phyloP scores from a whole-genome alignment of 305 asterid genomes.

The Solanum hybrid region DNA sequence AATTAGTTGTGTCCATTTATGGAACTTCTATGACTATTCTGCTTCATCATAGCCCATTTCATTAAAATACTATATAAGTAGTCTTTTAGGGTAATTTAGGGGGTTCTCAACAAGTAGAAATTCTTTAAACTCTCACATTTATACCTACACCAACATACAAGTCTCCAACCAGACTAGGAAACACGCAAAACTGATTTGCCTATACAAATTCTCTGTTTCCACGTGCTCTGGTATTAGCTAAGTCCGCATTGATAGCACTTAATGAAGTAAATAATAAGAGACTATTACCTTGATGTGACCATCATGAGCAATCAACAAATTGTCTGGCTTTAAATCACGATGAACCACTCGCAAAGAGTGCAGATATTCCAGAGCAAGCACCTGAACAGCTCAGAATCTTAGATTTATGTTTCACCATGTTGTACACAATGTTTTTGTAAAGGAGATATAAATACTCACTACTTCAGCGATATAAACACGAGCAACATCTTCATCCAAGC shows the following conservation, averaged over 20 bases:
- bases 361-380: slow-evolving; percentile 98
- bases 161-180: background rate
- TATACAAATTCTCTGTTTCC: background rate
- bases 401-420: slow-evolving; percentile 13
- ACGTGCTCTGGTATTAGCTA: background rate
- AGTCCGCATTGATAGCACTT: background rate
- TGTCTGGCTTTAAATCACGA: slow-evolving; percentile 99
- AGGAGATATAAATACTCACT: slow-evolving; percentile 40
- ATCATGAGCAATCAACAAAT: slow-evolving; percentile 96
- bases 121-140: background rate
- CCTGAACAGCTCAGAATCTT: slow-evolving; percentile 44
- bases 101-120: background rate
- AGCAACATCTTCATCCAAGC: slow-evolving; percentile 98
- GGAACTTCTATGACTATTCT: background rate
- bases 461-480: slow-evolving; percentile 98
- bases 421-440: background rate
- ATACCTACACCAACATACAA: background rate
- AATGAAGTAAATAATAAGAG: background rate
- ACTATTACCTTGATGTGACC: slow-evolving; percentile 89
- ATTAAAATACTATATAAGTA: background rate
- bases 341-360: slow-evolving; percentile 96
- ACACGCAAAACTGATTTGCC: background rate
- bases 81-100: background rate
- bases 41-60: background rate
- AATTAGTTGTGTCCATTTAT: background rate